These are phyloP conservation scores for Dictyostelium citrinum DNA, from an alignment of 78 protist species.

Conservation along the genomic window DNA sequence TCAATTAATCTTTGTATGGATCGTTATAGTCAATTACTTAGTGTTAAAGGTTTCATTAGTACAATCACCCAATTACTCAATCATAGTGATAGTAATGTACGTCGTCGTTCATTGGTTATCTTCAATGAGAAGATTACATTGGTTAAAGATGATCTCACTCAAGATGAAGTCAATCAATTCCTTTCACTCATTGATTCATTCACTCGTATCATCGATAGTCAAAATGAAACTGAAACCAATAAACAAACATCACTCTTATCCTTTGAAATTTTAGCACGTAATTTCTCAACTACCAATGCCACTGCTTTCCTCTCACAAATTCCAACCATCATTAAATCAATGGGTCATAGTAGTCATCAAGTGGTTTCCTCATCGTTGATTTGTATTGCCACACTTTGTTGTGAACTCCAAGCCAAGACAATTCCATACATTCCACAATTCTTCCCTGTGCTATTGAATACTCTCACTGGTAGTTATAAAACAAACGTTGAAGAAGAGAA, in stretches of 20 bases:
- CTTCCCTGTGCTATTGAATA: conserved; percentile 46
- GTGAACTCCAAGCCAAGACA: conserved; percentile 57
- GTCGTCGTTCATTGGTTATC: conserved; percentile 65
- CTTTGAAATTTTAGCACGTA: conserved; percentile 72
- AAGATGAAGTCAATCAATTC: conserved; percentile 18
- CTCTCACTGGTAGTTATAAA: conserved; percentile 24
- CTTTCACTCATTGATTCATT: conserved; percentile 13
- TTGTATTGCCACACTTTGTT: conserved; percentile 69
- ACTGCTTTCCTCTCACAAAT: conserved; percentile 3
- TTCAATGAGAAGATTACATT: conserved; percentile 70
- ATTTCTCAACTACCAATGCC: conserved; percentile 21
- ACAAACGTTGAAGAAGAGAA: background rate
- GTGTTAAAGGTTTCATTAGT: conserved; percentile 50
- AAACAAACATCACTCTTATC: conserved; percentile 78
- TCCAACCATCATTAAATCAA: conserved; percentile 42
- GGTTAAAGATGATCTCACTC: background rate
- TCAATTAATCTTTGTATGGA: conserved; percentile 71
- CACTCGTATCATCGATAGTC: conserved; percentile 6
- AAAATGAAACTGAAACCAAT: conserved; percentile 30
- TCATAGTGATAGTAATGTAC: conserved; percentile 57
- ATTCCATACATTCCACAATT: conserved; percentile 76
- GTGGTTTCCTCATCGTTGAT: conserved; percentile 57
- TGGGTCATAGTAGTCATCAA: conserved; percentile 35
- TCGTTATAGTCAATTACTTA: conserved; percentile 32
- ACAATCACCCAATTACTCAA: conserved; percentile 36